Evolutionary conservation across 73 alveolate genomes (phyloP).

Genomic region (Stentor coeruleus): DNA sequence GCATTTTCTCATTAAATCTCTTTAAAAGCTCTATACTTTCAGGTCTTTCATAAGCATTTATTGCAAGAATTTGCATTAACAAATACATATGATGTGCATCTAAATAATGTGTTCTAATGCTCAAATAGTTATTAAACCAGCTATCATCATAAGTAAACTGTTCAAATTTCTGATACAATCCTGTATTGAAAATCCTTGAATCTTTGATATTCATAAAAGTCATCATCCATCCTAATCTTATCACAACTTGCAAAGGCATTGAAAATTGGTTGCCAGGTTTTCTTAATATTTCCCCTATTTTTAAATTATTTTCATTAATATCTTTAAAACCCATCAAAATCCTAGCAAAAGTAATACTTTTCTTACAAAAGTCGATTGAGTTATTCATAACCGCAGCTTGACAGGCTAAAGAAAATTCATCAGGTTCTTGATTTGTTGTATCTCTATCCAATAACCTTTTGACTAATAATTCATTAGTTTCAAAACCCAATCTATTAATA

Average conservation of each 20-base stretch:
- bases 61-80: neutral
- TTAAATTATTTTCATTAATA: too few species aligned
- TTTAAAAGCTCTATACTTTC: neutral
- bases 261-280: neutral
- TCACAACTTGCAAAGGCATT: neutral
- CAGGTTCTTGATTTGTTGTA: neutral
- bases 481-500: neutral
- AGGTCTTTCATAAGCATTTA: neutral
- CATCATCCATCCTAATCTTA: neutral
- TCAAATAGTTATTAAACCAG: neutral
- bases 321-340: neutral
- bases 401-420: neutral
- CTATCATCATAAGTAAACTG: neutral
- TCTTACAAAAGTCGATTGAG: neutral
- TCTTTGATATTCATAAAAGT: neutral
- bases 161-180: neutral
- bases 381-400: neutral
- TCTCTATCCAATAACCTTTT: neutral
- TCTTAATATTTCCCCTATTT: neutral
- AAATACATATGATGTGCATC: neutral
- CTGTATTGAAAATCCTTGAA: neutral
- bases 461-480: neutral
- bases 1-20: neutral
- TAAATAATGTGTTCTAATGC: neutral
- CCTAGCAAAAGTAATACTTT: neutral